Percentiles rank a stretch among this genome's conserved stretches.
These are phyloP conservation scores for Dendrostoma leiphaemia DNA, from an alignment of 2,329 filamentous ascomycete genomes.

Conservation along the genomic window DNA sequence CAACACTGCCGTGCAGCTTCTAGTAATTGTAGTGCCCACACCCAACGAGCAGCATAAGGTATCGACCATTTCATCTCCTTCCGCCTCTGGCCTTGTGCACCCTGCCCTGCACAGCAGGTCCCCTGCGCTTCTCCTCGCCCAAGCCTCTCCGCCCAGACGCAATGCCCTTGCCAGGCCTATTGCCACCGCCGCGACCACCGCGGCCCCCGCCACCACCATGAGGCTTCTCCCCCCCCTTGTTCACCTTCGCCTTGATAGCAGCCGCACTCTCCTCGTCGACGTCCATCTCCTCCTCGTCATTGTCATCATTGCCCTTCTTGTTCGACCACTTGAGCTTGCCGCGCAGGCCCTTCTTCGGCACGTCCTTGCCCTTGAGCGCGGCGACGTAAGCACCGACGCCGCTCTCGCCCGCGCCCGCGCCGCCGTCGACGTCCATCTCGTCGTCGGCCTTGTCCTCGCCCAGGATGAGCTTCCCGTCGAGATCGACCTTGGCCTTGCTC, in stretches of 20 bases:
- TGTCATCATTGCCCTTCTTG: conserved; percentile 44
- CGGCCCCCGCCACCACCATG: conserved; percentile 28
- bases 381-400: conserved; percentile 69
- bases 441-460: conserved; percentile 51
- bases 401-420: conserved; percentile 39
- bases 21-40: not conserved
- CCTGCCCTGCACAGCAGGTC: conserved; percentile 22
- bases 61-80: conserved; percentile 1
- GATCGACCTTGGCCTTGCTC: conserved; percentile 66
- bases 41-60: not conserved
- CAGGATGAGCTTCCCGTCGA: conserved; percentile 79
- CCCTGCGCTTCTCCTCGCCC: conserved; percentile 30
- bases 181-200: conserved; percentile 34
- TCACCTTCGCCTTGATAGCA: conserved; percentile 43
- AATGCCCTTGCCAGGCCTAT: conserved; percentile 25
- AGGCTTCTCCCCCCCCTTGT: conserved; percentile 36
- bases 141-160: conserved; percentile 29
- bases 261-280: conserved; percentile 53
- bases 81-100: conserved; percentile 27
- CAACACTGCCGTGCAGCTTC: not conserved
- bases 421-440: conserved; percentile 56
- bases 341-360: conserved; percentile 60
- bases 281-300: conserved; percentile 49
- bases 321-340: conserved; percentile 73
- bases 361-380: conserved; percentile 66